Base-by-base conservation (phyloP, 306 rosid species). In the Vigna nakashimae region DNA sequence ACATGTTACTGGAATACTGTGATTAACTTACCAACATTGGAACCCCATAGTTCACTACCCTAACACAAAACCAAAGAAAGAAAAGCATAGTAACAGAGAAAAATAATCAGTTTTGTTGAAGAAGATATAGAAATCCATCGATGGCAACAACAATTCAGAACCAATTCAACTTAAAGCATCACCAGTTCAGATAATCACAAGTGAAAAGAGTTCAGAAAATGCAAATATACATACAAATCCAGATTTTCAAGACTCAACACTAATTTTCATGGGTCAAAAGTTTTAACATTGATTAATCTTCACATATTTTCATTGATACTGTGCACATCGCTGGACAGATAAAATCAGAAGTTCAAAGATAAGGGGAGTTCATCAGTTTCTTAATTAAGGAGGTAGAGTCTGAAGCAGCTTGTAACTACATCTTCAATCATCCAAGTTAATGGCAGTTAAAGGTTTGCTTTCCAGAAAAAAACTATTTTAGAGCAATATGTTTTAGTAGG, bases 291-390 rank as follows among this genome's bases (percentile, higher is more conserved):
- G 20, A 17, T 38, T 64, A 38, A n/a, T 64, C 42, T 59, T 13
- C 69, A 16, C 7, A 36, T 65, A 4, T 17, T 36, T 9, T 34
- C 45, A 46, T 63, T 74, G 74, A 76, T 45, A 50, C 34, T 36
- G n/a, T 26, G 20, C 22, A 62, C n/a, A 79, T 81, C 66, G 57
- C 45, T 60, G 45, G 13, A 62, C 91, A 94, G 97, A 91, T 94
- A 71, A 94, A 90, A 77, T 83, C 96, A 9, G 96, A 91, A 75
- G 98, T 91, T 16, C 92, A 88, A 84, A 91, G 80, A 46, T 97
- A 88, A 22, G 96, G 88, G n/a, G 94, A 91, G 8, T 91, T 91
- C 55, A 86, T 96, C 7, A 86, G 82, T 56, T 84, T 85, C 53
- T 68, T 96, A 57, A 85, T 87, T 9, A 87, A 80, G 73, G 89